Conservation (phyloP, 495 filamentous ascomycete genomes). For the Penicillium soppii region DNA sequence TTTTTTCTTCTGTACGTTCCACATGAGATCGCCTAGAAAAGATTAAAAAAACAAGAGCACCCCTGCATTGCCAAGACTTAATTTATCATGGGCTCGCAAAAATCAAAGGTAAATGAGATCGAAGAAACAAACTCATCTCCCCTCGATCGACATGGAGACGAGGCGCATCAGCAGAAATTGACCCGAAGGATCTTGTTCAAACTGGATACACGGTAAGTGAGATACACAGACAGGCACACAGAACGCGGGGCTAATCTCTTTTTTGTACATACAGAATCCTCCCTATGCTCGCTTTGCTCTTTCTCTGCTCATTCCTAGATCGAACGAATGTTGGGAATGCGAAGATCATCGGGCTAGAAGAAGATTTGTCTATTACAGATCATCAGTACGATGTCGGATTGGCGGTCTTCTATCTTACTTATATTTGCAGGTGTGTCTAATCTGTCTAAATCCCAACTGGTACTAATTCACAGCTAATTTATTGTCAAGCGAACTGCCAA, state of each 20-base stretch:
- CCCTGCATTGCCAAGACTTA: slow-evolving; percentile 1
- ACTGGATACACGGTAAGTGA: slow-evolving; percentile 51
- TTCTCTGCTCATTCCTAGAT: slow-evolving; percentile 50
- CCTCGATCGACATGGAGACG: slow-evolving; percentile 14
- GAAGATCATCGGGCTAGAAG: slow-evolving; percentile 58
- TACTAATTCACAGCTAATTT: background rate
- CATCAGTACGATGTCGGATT: slow-evolving; percentile 67
- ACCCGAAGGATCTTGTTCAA: slow-evolving; percentile 49
- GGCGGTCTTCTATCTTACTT: slow-evolving; percentile 62
- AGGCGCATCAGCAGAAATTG: slow-evolving; percentile 22
- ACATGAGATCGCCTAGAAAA: background rate
- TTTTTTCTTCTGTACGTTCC: background rate
- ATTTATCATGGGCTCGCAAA: slow-evolving; percentile 18
- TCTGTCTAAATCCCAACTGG: background rate
- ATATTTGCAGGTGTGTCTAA: slow-evolving; percentile 46
- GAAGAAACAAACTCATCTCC: slow-evolving; percentile 16
- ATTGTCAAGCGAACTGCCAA: slow-evolving; percentile 37
- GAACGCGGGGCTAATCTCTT: no score
- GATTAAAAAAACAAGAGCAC: background rate
- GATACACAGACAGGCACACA: no score
- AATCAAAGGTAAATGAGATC: slow-evolving; percentile 9
- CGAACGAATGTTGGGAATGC: slow-evolving; percentile 66
- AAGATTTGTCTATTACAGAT: slow-evolving; percentile 53
- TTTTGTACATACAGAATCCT: slow-evolving; percentile 57
- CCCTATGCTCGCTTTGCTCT: slow-evolving; percentile 59